Evolutionary conservation across 352 stramenopile species (phyloP).

Genomic region (Phytophthora cactorum): DNA sequence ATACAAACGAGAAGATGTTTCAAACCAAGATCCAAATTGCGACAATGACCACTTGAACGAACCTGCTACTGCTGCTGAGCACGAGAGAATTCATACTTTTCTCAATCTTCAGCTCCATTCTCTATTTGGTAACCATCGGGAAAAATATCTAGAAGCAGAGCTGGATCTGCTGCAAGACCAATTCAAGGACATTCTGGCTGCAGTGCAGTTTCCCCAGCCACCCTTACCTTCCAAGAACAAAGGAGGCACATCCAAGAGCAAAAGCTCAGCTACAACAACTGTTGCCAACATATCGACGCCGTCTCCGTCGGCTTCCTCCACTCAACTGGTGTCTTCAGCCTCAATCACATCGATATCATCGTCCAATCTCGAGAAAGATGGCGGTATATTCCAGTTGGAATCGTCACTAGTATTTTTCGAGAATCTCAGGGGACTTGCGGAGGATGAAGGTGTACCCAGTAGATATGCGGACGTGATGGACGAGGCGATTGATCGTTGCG

Average conservation of each 20-base stretch:
- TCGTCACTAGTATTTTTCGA: conserved; percentile 60
- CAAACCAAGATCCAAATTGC: conserved; percentile 11
- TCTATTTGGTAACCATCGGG: conserved; percentile 75
- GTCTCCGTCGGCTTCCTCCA: conserved; percentile 34
- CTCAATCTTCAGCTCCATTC: conserved; percentile 80
- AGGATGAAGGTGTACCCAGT: conserved; percentile 47
- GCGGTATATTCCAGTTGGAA: conserved; percentile 29
- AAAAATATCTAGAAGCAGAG: conserved; percentile 72
- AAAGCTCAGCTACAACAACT: conserved; percentile 9
- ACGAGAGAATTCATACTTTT: conserved; percentile 72
- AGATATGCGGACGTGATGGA: conserved; percentile 50
- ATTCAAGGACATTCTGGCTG: conserved; percentile 47
- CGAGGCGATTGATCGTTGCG: conserved; percentile 56
- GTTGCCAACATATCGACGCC: conserved; percentile 13
- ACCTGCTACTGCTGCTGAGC: conserved; percentile 8
- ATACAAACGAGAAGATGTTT: conserved; percentile 1
- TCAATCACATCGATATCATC: conserved; percentile 43
- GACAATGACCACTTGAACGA: conserved; percentile 7
- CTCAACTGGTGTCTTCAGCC: conserved; percentile 29
- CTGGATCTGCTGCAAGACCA: conserved; percentile 63
- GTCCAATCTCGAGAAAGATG: conserved; percentile 59
- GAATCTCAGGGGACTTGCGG: conserved; percentile 48
- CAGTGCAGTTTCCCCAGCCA: conserved; percentile 62
- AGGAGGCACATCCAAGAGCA: conserved; percentile 30
- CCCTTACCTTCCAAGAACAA: conserved; percentile 40